Evolutionary conservation across 352 stramenopile genomes (phyloP).

Genomic region (Halophytophthora batemanensis): DNA sequence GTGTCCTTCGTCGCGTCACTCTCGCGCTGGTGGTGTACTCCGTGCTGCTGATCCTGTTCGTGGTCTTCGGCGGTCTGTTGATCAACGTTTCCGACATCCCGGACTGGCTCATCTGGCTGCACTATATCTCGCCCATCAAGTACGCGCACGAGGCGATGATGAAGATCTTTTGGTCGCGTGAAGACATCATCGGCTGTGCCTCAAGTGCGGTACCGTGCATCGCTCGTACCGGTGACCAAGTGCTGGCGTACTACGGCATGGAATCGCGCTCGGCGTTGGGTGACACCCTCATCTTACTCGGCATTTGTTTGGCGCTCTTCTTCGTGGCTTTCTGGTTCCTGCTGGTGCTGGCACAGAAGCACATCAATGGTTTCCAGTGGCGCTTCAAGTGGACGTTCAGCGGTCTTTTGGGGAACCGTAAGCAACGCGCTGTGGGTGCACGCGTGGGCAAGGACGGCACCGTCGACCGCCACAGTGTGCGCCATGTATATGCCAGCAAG

Average conservation of each 20-base stretch:
- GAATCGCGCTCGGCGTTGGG: constrained; percentile 28
- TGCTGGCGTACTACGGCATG: constrained; percentile 52
- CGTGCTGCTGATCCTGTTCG: constrained; percentile 32
- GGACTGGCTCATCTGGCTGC: constrained; percentile 53
- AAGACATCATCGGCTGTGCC: constrained; percentile 34
- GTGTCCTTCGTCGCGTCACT: constrained; percentile 22
- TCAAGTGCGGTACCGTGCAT: constrained; percentile 28
- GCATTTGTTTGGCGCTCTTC: constrained; percentile 33
- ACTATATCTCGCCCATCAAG: constrained; percentile 57
- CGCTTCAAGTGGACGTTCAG: constrained; percentile 29
- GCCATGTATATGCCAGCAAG: constrained; percentile 7
- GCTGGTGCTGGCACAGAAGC: constrained; percentile 20
- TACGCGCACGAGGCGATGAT: constrained; percentile 50
- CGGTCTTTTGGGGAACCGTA: constrained; percentile 5
- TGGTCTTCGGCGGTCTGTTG: constrained; percentile 41
- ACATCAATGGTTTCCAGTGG: constrained; percentile 23
- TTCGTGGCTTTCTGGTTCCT: constrained; percentile 34
- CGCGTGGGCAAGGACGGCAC: constrained; percentile 7
- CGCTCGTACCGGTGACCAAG: constrained; percentile 26
- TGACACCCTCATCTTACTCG: constrained; percentile 36
- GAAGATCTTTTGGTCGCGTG: constrained; percentile 45
- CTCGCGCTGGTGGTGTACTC: constrained; percentile 33
- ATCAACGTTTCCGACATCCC: constrained; percentile 43
- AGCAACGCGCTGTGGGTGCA: constrained; percentile 7
- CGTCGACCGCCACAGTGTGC: constrained; percentile 5